phyloP scores from a whole-genome alignment of 768 basidiomycete species.

The Pleurotus ostreatus region DNA sequence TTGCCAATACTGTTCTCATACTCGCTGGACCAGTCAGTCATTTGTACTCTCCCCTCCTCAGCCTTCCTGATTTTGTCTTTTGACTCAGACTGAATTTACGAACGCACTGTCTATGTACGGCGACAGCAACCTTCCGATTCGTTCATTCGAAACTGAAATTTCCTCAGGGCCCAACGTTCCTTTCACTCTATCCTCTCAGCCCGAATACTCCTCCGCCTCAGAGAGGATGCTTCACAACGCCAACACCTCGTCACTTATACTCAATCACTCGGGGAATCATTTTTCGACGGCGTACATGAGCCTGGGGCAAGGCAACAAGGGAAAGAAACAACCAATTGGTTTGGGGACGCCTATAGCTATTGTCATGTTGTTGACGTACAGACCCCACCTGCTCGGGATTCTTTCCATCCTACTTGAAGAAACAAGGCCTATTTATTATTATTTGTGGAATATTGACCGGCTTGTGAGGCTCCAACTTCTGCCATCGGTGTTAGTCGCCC shows the following conservation, averaged over 20 bases:
- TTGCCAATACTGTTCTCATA: not conserved
- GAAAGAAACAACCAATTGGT: not conserved
- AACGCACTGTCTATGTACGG: not conserved
- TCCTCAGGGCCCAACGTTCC: not conserved
- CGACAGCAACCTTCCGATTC: not conserved
- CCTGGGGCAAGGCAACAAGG: not conserved
- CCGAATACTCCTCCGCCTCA: not conserved
- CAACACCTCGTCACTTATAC: not conserved
- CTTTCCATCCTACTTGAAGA: no score
- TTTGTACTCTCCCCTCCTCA: not conserved
- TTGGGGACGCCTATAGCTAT: not conserved
- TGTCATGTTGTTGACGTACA: no score
- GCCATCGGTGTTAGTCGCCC: no score
- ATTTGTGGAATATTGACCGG: no score
- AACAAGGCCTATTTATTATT: no score
- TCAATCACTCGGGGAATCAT: not conserved
- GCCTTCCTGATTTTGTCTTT: not conserved
- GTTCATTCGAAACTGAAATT: not conserved
- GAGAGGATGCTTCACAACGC: not conserved
- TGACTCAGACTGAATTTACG: not conserved
- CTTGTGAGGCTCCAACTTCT: no score
- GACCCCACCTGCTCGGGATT: no score
- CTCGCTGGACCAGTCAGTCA: not conserved
- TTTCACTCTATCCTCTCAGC: constrained; percentile 4
- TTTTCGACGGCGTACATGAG: not conserved